Evolutionary conservation across 2,329 filamentous ascomycete genomes (phyloP), one percentile per base, ranked within the genome.

Genomic region (Colletotrichum sp.): DNA sequence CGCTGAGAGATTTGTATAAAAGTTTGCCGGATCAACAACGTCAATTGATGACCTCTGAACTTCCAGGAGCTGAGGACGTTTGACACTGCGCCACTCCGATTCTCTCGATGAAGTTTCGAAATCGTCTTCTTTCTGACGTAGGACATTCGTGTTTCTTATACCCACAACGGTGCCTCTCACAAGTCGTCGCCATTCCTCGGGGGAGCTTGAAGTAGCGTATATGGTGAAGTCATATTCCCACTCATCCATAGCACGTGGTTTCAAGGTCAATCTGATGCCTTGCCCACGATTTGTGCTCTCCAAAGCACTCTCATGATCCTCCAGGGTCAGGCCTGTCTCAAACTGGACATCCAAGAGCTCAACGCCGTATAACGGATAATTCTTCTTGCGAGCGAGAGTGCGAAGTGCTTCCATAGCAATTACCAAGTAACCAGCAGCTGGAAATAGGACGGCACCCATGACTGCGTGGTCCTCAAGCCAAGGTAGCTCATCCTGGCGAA

Each of bases 391-490:
- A 18, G 57, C 14, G 14, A 63, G 24, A 60, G 48, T 13, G 6
- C 73, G 68, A 2, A 77, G 60, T 4, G 69, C 74, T 34, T 76
- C 74, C 16, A 64, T 63, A 2, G 74, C 74, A 65, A 76, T 76
- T 13, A 28, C 64, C 12, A 72, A 16, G 9, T 72, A 76, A 2
- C 64, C 69, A 4, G 69, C 69, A 3, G 65, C 65, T 5, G 86
- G 82, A 68, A 84, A 85, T 78, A 87, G 84, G 64, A 83, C 83
- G 43, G 86, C 82, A 78, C 83, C 86, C 67, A 86, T 82, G 82
- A 87, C 86, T 24, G 79, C 78, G 79, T 87, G 86, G 75, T 87
- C 85, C 65, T 84, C 80, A 13, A 85, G 84, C 26, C 87, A 87
- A 43, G 88, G 82, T 8, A 70, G 36, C n/a, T 76, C 71, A 6